These are phyloP conservation scores for Tricholoma sp. DNA, from an alignment of 768 basidiomycete genomes.

Conservation along the genomic window DNA sequence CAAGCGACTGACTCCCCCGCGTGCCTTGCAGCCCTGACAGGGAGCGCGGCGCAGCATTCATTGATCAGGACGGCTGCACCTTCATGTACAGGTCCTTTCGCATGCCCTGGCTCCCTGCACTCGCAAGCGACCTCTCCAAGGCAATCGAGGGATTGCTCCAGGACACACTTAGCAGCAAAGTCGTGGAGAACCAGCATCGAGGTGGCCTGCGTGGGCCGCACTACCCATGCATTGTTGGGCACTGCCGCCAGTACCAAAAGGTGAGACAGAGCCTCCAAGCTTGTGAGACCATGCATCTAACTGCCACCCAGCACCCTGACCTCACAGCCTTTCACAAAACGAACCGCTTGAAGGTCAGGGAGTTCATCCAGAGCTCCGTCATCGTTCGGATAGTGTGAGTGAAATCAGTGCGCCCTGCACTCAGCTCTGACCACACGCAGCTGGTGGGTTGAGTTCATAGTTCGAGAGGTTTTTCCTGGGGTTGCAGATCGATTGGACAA, in stretches of 20 bases:
- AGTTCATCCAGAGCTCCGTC: background rate
- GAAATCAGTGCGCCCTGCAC: background rate
- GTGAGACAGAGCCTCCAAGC: background rate
- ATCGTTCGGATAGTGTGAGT: background rate
- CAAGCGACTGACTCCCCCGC: too few relatives aligned
- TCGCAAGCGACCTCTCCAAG: background rate
- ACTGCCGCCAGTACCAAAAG: background rate
- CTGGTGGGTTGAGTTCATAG: background rate
- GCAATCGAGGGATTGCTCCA: background rate
- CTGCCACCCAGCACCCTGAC: background rate
- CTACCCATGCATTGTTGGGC: background rate
- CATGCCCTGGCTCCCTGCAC: background rate
- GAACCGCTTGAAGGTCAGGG: background rate
- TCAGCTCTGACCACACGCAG: background rate
- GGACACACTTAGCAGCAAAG: background rate
- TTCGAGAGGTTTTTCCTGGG: background rate
- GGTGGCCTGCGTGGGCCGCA: background rate
- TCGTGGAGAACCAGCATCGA: background rate
- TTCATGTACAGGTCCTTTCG: background rate
- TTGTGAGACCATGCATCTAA: background rate
- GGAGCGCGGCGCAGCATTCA: background rate
- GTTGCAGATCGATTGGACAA: background rate
- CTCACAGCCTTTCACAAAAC: background rate
- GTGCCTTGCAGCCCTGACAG: too few relatives aligned
- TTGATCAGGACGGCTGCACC: background rate